Evolutionary conservation across 2,329 filamentous ascomycete species (phyloP).

Genomic region (Fusarium paranaense): DNA sequence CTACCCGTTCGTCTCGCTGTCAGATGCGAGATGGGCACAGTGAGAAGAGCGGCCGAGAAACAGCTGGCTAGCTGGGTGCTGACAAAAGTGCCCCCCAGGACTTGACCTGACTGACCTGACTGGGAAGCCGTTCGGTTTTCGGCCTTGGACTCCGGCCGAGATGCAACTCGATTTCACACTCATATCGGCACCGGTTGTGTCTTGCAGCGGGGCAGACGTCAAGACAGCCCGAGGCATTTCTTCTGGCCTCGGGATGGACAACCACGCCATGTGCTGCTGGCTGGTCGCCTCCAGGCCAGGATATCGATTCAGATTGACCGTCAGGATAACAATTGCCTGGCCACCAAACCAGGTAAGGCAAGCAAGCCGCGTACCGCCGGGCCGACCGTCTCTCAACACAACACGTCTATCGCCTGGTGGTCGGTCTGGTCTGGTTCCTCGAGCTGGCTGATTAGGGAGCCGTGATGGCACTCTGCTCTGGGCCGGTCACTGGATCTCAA

Average conservation of each 20-base stretch:
- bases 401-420: slow-evolving; percentile 2
- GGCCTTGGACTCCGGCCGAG: slow-evolving; percentile 29
- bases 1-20: slow-evolving; percentile 48
- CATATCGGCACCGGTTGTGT: slow-evolving; percentile 19
- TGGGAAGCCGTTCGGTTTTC: slow-evolving; percentile 26
- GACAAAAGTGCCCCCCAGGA: slow-evolving; percentile 35
- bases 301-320: slow-evolving; percentile 7
- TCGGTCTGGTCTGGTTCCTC: slow-evolving; percentile 9
- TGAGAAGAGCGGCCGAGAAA: slow-evolving; percentile 21
- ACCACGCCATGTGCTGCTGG: slow-evolving; percentile 8
- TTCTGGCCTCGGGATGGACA: slow-evolving; percentile 5
- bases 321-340: slow-evolving; percentile 13
- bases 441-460: slow-evolving; percentile 18
- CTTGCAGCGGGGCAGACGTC: background rate
- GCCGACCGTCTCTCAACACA: slow-evolving; percentile 24
- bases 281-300: slow-evolving; percentile 1
- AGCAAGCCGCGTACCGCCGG: slow-evolving; percentile 33
- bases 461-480: slow-evolving; percentile 37
- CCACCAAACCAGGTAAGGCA: background rate
- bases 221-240: slow-evolving; percentile 13
- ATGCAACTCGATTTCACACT: slow-evolving; percentile 18
- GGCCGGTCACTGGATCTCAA: slow-evolving; percentile 39
- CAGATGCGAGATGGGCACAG: slow-evolving; percentile 44
- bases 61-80: slow-evolving; percentile 17
- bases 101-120: background rate